Evolutionary conservation across 2,329 filamentous ascomycete species (phyloP), one percentile per base, ranked within the genome.

Genomic region (Fusarium sterilihyphosum): DNA sequence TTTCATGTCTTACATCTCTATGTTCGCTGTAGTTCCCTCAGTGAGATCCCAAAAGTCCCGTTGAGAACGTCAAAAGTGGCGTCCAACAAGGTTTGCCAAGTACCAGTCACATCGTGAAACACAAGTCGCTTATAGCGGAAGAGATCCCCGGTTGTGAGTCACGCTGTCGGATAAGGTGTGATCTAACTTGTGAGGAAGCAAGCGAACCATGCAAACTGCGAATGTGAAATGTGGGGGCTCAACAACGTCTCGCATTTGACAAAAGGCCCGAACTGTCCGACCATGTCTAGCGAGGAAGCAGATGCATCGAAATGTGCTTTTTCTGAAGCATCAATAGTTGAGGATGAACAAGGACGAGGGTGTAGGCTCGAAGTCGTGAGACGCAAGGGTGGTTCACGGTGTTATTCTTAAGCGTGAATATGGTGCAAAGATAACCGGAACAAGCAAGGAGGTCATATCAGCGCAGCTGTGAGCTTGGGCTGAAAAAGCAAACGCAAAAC

Each of bases 351-450:
- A 69, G 61, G 49, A 69, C 40, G 37, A 61, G 59, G 62, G 61
- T 67, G 47, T 41, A 68, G 58, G 31, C 26, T 33, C 49, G 60
- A 63, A 68, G 68, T 65, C 61, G 66, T 50, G 43, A 70, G 65
- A 67, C 65, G 65, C 70, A 76, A 71, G 73, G 67, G 65, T 58
- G 43, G 67, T 77, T 77, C 77, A 79, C 76, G 77, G 59, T 75
- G 70, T 46, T 61, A 56, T 71, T 65, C 57, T 74, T 54, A 33
- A 49, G 65, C 77, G 77, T 79, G 77, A 79, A 79, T 72, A 76
- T 71, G 68, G 65, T 60, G 69, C 64, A 75, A 75, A 63, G 62
- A 65, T 50, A 64, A 44, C 60, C 33, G 56, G 53, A 46, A 31
- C 13, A 56, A 61, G 35, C 35, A 50, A 67, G 58, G 54, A 75